Evolutionary conservation across 495 filamentous ascomycete species (phyloP), one percentile per base, ranked within the genome.

Genomic region (Darksidea phi): DNA sequence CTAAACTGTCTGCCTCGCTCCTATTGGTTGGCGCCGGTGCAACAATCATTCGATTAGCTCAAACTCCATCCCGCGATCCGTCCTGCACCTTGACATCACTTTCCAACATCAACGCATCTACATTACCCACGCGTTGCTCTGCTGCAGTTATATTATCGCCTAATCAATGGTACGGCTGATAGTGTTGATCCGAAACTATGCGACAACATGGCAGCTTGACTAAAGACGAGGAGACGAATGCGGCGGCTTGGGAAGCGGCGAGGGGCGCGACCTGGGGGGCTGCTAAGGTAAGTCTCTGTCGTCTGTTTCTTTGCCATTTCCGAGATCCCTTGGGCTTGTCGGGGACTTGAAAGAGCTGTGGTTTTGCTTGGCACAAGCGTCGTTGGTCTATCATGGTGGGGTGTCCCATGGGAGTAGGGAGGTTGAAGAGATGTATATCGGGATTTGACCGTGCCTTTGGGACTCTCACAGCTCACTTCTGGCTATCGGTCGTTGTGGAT

Each of bases 231-330:
- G 86, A 90, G 63, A 75, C 79, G 12, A 78, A 77, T 67, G 73
- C 75, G 45, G 87, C 86, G 57, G 81, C 82, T 15, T 83, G 80
- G 78, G 83, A 83, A 67, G 86, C 84, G 32, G 73, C 75, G 13
- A 79, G 79, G 52, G 87, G 87, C 45, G 86, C 82, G 13, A 68
- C 78, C 6, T 63, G 73, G 38, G 87, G 87, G 5, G 85, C 85
- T 23, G 71, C 79, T 24, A 87, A 84, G 73, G 80, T 82, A 64
- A 55, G 72, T 11, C 6, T 54, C 53, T 53, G 17, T 7, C 13
- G 5, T 28, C 34, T n/a, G 15, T 53, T 66, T 48, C 21, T 45
- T 15, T 15, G 17, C 36, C 12, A n/a, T 38, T 34, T 46, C 17
- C 50, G 7, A 20, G 46, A 49, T 3, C 5, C 5, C 13, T 43